These are phyloP conservation scores for Mycena belliarum DNA, from an alignment of 768 basidiomycete species.

Conservation along the genomic window DNA sequence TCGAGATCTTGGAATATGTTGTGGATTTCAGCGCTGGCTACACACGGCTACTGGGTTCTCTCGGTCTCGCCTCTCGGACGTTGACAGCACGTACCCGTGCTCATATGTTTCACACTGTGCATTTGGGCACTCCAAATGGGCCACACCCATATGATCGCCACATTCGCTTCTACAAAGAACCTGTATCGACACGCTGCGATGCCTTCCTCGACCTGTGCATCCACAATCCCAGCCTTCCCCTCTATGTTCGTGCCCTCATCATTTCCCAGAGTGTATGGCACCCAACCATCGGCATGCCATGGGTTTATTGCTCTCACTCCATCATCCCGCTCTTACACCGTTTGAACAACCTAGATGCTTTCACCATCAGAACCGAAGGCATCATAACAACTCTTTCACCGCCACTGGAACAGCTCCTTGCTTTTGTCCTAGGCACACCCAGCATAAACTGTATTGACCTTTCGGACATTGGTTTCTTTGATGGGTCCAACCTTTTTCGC, in stretches of 20 bases:
- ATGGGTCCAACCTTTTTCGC: neutral
- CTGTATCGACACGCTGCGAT: neutral
- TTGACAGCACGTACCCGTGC: neutral
- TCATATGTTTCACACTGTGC: neutral
- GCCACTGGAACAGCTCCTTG: neutral
- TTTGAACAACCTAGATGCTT: neutral
- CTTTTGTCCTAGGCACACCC: neutral
- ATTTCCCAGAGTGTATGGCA: neutral
- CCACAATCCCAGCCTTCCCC: neutral
- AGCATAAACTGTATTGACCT: neutral
- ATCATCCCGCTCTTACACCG: neutral
- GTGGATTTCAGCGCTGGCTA: neutral
- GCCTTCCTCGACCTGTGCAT: neutral
- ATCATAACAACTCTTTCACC: neutral
- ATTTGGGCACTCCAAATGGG: neutral
- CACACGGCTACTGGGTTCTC: neutral
- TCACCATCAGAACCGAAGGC: neutral
- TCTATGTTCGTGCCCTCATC: neutral
- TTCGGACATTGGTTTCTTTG: neutral
- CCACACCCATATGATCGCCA: neutral
- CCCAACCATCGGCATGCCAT: neutral
- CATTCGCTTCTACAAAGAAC: neutral
- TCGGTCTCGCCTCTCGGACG: neutral
- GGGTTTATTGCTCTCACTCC: neutral
- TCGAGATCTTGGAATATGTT: slow-evolving; percentile 3